Conservation (phyloP, 495 filamentous ascomycete species). For the Corynascus novoguineensis region DNA sequence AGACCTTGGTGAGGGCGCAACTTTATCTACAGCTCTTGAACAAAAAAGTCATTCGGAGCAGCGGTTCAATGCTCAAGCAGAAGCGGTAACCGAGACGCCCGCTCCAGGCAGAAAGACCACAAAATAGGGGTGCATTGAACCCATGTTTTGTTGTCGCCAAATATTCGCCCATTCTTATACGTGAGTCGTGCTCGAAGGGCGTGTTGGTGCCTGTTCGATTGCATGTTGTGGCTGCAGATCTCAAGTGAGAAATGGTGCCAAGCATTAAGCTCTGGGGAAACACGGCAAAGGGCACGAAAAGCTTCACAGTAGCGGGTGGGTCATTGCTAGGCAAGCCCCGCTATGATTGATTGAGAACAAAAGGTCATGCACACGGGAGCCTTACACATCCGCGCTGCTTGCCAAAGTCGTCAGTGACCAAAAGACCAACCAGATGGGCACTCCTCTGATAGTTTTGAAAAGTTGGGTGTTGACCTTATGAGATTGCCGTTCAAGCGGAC, state of each 20-base stretch:
- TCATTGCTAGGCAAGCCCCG: background rate
- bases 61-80: background rate
- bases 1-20: background rate
- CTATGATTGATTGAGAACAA: background rate
- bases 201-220: background rate
- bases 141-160: too few relatives aligned
- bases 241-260: background rate
- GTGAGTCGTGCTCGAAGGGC: background rate
- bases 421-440: too few relatives aligned
- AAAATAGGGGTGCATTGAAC: too few relatives aligned
- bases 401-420: too few relatives aligned
- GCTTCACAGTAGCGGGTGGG: constrained; percentile 9
- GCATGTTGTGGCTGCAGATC: background rate
- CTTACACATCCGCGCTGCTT: too few relatives aligned
- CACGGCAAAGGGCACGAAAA: too few relatives aligned
- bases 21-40: constrained; percentile 3
- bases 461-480: too few relatives aligned
- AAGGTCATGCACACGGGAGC: too few relatives aligned
- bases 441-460: too few relatives aligned
- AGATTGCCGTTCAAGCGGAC: too few relatives aligned
- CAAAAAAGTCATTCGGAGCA: background rate
- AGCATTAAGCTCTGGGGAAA: constrained; percentile 9
- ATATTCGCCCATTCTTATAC: too few relatives aligned
- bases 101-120: constrained; percentile 7
- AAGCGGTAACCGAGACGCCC: background rate